phyloP scores from a whole-genome alignment of 306 rosid genomes.

The Pterocarpus macrocarpus region DNA sequence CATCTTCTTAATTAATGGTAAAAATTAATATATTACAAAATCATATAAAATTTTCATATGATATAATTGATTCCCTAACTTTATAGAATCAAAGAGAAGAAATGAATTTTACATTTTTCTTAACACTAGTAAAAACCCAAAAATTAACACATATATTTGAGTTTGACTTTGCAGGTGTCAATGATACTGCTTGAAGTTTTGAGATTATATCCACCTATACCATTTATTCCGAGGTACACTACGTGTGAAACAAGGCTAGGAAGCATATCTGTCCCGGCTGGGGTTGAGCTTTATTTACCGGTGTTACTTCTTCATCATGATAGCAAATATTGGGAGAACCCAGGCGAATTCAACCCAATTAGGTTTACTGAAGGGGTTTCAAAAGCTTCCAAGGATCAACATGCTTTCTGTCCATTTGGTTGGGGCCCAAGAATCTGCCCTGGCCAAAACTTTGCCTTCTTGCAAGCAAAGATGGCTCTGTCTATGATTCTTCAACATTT shows the following conservation, averaged over 20 bases:
- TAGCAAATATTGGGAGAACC: slow-evolving; percentile 52
- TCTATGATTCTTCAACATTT: slow-evolving; percentile 61
- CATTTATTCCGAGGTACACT: slow-evolving; percentile 26
- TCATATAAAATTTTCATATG: too few species aligned
- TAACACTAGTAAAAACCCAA: neutral
- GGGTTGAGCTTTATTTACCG: slow-evolving; percentile 40
- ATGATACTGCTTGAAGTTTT: slow-evolving; percentile 46
- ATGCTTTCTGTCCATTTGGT: slow-evolving; percentile 60
- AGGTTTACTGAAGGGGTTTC: slow-evolving; percentile 58
- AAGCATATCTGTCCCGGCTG: slow-evolving; percentile 52
- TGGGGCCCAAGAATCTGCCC: slow-evolving; percentile 63
- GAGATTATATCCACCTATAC: slow-evolving; percentile 44
- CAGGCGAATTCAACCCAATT: slow-evolving; percentile 56
- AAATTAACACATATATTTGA: neutral
- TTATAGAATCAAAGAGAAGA: neutral
- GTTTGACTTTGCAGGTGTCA: slow-evolving; percentile 28
- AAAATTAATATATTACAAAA: too few species aligned
- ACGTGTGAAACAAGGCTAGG: slow-evolving; percentile 40
- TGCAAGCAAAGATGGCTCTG: slow-evolving; percentile 61
- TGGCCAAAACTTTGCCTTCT: slow-evolving; percentile 60
- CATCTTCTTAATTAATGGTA: too few species aligned
- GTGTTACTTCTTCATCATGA: slow-evolving; percentile 52
- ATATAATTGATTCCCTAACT: too few species aligned
- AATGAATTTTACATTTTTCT: too few species aligned
- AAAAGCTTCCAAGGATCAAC: slow-evolving; percentile 49